Evolutionary conservation across 2,329 filamentous ascomycete species (phyloP), one percentile per base, ranked within the genome.

Genomic region (Huntiella abstrusa): DNA sequence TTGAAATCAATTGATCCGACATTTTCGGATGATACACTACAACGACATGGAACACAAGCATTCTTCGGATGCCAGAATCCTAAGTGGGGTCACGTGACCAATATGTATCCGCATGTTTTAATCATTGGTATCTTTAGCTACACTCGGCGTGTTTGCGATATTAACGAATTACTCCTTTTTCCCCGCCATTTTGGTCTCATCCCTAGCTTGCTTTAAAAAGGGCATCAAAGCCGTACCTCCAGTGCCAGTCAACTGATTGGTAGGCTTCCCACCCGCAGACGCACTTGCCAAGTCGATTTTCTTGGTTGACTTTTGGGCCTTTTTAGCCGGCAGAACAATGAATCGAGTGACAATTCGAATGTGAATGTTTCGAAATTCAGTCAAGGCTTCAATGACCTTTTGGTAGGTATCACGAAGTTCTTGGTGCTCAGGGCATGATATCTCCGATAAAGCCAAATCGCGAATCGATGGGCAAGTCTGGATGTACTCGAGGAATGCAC

Each of bases 311-410:
- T 8, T 34, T 49, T 55, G 54, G n/a, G 77, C 73, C 60, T 88
- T 80, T 17, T 81, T 76, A 2, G 83, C 87, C 39, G 88, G 87
- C 53, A 91, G 67, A 55, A 96, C 82, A 60, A 98, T 93, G 65
- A 96, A 98, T 37, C 91, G 80, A 4, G 85, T 86, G 12, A 96
- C 91, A 54, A 98, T 88, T 59, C 85, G 83, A 55, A 98, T 94
- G 60, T 98, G 91, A 60, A 86, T 92, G 62, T 95, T 87, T 49
- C 87, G 79, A 56, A 95, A 78, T 10, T 64, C 62, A 49, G 71
- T 70, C 44, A 77, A 60, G 70, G 75, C 75, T 17, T 69, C 78
- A 5, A 98, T 69, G 58, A 86, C 94, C 5, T 86, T 84, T 56
- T 96, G 88, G 60, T 88, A 98, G 1, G 91, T 84, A 12, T 86